phyloP scores from a whole-genome alignment of 2,329 filamentous ascomycete species.

The Leptodontidium sp. region DNA sequence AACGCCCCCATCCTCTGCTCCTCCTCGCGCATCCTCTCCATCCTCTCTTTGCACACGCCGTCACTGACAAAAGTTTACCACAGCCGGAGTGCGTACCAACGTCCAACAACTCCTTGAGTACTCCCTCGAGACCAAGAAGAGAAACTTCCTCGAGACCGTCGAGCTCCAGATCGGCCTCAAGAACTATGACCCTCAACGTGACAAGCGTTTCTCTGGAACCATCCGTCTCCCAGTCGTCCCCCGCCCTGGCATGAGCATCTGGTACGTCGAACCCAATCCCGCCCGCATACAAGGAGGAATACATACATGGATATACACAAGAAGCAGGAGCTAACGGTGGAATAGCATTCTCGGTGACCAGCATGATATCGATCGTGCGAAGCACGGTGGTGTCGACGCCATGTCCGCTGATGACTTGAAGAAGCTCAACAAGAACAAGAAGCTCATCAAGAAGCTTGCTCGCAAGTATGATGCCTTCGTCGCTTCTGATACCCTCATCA shows the following conservation, averaged over 20 bases:
- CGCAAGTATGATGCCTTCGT: conserved; percentile 99
- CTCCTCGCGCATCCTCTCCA: not conserved
- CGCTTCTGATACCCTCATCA: conserved; percentile 96
- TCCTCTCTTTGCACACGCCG: conserved; percentile 6
- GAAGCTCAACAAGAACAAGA: conserved; percentile 99
- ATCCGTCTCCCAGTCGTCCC: conserved; percentile 93
- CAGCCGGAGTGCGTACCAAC: conserved; percentile 95
- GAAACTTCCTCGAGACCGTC: conserved; percentile 96
- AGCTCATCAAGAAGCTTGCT: conserved; percentile 99
- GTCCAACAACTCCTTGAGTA: conserved; percentile 94
- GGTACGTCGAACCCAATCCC: conserved; percentile 55
- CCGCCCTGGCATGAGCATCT: conserved; percentile 90
- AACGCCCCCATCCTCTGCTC: conserved; percentile 13
- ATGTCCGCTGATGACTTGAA: conserved; percentile 99
- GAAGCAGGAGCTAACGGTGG: conserved; percentile 42
- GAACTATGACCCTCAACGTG: conserved; percentile 99
- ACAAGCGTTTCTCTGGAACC: conserved; percentile 99
- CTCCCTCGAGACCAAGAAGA: conserved; percentile 95
- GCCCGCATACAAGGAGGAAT: conserved; percentile 8
- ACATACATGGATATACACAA: conserved; percentile 8
- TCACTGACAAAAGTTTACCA: conserved; percentile 48
- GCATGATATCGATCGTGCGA: conserved; percentile 99
- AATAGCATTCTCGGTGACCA: conserved; percentile 83
- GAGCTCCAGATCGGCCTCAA: conserved; percentile 93
- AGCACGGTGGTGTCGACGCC: conserved; percentile 98